Percentiles rank a stretch among this genome's conserved stretches.
Conservation (phyloP, 139 green algal species). For the Chlorella vulgaris region DNA sequence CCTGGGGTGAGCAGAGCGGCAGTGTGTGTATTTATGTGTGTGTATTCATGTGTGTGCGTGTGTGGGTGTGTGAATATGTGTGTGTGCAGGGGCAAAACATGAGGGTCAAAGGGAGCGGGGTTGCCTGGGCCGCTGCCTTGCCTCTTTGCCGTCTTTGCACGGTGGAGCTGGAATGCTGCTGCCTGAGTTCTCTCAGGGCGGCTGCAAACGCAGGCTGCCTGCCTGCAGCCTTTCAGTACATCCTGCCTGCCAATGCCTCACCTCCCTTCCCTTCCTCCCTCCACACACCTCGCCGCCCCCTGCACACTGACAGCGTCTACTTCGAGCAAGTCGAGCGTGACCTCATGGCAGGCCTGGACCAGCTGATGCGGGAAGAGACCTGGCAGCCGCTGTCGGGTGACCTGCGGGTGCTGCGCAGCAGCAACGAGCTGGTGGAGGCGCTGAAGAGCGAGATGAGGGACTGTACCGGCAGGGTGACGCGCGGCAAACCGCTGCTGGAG, state of each 20-base stretch:
- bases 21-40: background rate
- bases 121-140: too few relatives aligned
- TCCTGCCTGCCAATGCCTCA: too few relatives aligned
- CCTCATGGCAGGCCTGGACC: constrained; percentile 73
- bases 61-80: background rate
- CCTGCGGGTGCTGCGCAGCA: constrained; percentile 43
- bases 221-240: too few relatives aligned
- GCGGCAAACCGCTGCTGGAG: constrained; percentile 75
- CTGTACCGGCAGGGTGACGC: constrained; percentile 33
- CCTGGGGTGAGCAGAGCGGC: constrained; percentile 46
- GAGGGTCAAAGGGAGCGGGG: too few relatives aligned
- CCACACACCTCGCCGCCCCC: background rate
- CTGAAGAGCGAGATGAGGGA: constrained; percentile 69
- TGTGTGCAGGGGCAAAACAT: too few relatives aligned
- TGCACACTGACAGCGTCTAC: constrained; percentile 55
- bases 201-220: too few relatives aligned
- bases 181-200: too few relatives aligned
- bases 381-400: constrained; percentile 76
- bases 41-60: background rate
- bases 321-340: constrained; percentile 78
- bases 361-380: constrained; percentile 80
- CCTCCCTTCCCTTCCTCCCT: too few relatives aligned
- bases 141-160: too few relatives aligned
- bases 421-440: constrained; percentile 81
- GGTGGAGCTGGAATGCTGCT: too few relatives aligned